Evolutionary conservation across 495 filamentous ascomycete species (phyloP).

Genomic region (Aspergillus ostianus): DNA sequence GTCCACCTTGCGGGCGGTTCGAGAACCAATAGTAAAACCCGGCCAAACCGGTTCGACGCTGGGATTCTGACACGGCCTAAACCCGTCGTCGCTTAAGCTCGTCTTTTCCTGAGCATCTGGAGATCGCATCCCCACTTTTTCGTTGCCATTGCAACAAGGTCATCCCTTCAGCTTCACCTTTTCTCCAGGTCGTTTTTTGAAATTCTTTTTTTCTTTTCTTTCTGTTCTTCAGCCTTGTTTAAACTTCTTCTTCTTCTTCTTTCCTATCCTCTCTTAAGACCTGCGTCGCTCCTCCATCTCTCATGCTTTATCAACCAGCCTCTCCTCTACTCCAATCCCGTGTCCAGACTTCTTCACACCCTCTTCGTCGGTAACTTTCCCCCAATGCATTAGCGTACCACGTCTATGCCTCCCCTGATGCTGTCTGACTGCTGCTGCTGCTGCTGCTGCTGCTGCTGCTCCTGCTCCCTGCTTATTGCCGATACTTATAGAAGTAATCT

Average conservation of each 20-base stretch:
- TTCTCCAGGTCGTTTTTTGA: constrained; percentile 34
- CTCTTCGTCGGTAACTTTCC: constrained; percentile 22
- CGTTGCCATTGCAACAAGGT: constrained; percentile 54
- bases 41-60: constrained; percentile 16
- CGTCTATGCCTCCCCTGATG: constrained; percentile 4
- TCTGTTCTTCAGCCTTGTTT: background rate
- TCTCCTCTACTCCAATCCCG: constrained; percentile 11
- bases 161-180: constrained; percentile 52
- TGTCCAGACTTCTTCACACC: constrained; percentile 10
- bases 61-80: constrained; percentile 14
- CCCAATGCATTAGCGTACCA: constrained; percentile 24
- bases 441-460: constrained; percentile 13
- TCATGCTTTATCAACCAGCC: constrained; percentile 20
- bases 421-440: constrained; percentile 2
- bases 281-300: constrained; percentile 14
- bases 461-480: constrained; percentile 5
- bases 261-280: constrained; percentile 25
- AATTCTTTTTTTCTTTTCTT: constrained; percentile 22
- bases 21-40: constrained; percentile 1
- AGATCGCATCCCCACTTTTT: constrained; percentile 47
- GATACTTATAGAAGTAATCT: constrained; percentile 4
- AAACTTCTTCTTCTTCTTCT: constrained; percentile 20
- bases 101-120: constrained; percentile 29
- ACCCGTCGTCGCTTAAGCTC: constrained; percentile 28
- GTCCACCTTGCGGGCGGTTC: background rate